A percentile compares a stretch with the other conserved stretches of the same genome.
Conservation (phyloP, 2,329 filamentous ascomycete species). For the Penicillium frequentans region DNA sequence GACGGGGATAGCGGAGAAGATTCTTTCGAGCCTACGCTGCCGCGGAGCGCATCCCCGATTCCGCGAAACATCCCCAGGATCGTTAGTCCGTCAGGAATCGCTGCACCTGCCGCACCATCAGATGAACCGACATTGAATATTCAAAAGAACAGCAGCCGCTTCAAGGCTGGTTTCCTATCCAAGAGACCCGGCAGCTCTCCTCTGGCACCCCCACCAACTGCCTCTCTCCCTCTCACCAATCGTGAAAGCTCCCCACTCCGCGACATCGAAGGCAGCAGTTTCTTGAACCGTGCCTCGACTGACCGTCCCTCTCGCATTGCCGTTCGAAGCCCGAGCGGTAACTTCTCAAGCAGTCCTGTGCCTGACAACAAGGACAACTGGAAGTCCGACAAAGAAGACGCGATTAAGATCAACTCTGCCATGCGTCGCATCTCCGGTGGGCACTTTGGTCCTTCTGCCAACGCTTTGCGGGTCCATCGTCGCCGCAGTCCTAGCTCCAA, state of each 20-base stretch:
- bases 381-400: conserved; percentile 51
- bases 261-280: conserved; percentile 52
- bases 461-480: conserved; percentile 48
- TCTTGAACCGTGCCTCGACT: conserved; percentile 48
- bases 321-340: conserved; percentile 41
- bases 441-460: conserved; percentile 39
- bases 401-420: conserved; percentile 55
- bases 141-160: conserved; percentile 70
- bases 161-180: conserved; percentile 84
- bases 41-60: conserved; percentile 52
- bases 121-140: conserved; percentile 61
- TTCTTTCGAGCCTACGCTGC: conserved; percentile 35
- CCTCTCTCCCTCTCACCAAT: conserved; percentile 61
- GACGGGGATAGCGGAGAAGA: conserved; percentile 59
- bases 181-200: conserved; percentile 68
- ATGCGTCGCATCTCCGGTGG: conserved; percentile 56
- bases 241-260: conserved; percentile 57
- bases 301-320: conserved; percentile 41
- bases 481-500: conserved; percentile 57
- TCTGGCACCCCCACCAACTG: conserved; percentile 57
- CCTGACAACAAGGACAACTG: conserved; percentile 53
- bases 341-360: conserved; percentile 33
- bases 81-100: conserved; percentile 45
- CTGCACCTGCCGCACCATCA: conserved; percentile 58
- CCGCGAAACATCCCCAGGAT: conserved; percentile 46